A percentile compares a stretch with the other conserved stretches of the same genome.
Evolutionary conservation across 495 filamentous ascomycete species (phyloP).

Genomic region (Neurospora sp.): DNA sequence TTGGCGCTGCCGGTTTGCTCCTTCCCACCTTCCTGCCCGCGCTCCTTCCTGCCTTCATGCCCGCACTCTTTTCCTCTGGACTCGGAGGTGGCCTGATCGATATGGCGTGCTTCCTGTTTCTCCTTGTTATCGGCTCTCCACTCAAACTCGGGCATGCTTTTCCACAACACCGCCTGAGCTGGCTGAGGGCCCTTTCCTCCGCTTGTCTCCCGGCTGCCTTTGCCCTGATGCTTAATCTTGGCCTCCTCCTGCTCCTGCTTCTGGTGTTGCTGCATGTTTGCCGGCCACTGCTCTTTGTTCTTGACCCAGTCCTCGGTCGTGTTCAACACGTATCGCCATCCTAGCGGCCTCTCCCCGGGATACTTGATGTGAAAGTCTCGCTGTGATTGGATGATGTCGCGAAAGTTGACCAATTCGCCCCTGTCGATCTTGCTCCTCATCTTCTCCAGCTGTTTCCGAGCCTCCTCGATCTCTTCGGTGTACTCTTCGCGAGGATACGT

Average conservation of each 20-base stretch:
- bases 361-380: conserved; percentile 3
- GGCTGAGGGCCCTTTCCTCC: neutral
- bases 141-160: neutral
- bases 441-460: conserved; percentile 1
- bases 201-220: neutral
- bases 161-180: neutral
- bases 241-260: neutral
- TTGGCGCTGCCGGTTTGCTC: neutral
- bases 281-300: conserved; percentile 7
- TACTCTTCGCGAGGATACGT: neutral
- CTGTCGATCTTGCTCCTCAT: neutral
- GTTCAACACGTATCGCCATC: conserved; percentile 11
- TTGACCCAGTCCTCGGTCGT: conserved; percentile 12
- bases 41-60: neutral
- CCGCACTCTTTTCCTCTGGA: neutral
- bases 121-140: neutral
- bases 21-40: neutral
- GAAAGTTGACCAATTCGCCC: conserved; percentile 9
- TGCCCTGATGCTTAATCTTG: neutral
- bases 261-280: neutral
- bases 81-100: neutral
- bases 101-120: neutral
- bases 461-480: neutral
- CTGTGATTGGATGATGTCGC: conserved; percentile 9
- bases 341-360: conserved; percentile 7